These are phyloP conservation scores for Erodium moschatum DNA, from an alignment of 441 rosid genomes.

Conservation along the genomic window DNA sequence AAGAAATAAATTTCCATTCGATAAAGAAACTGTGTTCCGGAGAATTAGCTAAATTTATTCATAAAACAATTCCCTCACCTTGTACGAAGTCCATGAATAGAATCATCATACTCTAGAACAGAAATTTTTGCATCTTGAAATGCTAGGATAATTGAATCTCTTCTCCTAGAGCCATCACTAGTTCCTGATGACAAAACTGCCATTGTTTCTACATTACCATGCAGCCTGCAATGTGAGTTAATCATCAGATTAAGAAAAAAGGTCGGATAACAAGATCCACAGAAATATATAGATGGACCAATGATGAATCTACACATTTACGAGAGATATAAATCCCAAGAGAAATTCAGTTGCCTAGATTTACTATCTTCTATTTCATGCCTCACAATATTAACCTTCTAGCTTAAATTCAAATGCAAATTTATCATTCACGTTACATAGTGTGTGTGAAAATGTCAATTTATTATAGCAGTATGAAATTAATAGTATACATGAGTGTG, in stretches of 20 bases:
- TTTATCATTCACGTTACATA: neutral
- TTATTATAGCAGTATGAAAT: too few relatives aligned
- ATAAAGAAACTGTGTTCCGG: neutral
- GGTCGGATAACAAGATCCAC: slow-evolving; percentile 8
- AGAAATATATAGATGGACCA: neutral
- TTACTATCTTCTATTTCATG: neutral
- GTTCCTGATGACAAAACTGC: slow-evolving; percentile 63
- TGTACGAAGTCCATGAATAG: slow-evolving; percentile 66
- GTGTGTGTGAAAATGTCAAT: neutral
- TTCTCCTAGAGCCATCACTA: slow-evolving; percentile 54
- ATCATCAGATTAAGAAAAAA: slow-evolving; percentile 8
- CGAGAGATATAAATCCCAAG: too few relatives aligned
- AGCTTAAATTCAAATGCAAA: neutral
- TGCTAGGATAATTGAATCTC: slow-evolving; percentile 73
- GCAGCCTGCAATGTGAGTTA: slow-evolving; percentile 42
- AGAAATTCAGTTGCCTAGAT: too few relatives aligned
- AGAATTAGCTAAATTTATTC: neutral
- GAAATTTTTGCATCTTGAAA: slow-evolving; percentile 81
- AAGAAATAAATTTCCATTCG: neutral
- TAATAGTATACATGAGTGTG: too few relatives aligned
- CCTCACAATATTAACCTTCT: neutral
- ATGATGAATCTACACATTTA: neutral
- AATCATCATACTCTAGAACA: slow-evolving; percentile 88
- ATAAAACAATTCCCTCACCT: slow-evolving; percentile 34
- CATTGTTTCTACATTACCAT: slow-evolving; percentile 86